phyloP scores from a whole-genome alignment of 768 basidiomycete genomes.

The Cubamyces lactineus region DNA sequence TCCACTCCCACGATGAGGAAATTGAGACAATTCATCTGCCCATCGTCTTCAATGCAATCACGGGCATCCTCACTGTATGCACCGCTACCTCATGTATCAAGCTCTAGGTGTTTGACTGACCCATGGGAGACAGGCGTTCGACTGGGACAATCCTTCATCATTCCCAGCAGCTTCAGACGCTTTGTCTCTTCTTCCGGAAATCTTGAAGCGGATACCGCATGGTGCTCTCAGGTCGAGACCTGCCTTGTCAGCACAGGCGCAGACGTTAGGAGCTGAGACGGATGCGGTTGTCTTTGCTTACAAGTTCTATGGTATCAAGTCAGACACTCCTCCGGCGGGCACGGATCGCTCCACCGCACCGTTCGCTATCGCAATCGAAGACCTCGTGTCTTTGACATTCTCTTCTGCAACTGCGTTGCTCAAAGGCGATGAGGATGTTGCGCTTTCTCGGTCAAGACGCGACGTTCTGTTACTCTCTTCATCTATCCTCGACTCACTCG shows the following conservation, averaged over 20 bases:
- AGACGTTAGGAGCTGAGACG: not conserved
- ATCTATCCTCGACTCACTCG: conserved; percentile 53
- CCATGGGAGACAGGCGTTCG: not conserved
- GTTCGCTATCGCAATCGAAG: conserved; percentile 60
- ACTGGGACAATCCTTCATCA: conserved; percentile 8
- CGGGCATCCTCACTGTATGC: conserved; percentile 67
- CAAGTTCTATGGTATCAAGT: conserved; percentile 57
- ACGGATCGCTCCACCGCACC: conserved; percentile 45
- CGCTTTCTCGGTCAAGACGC: conserved; percentile 36
- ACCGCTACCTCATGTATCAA: not conserved
- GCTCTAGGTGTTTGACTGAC: not conserved
- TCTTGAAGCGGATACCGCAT: conserved; percentile 26
- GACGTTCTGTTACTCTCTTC: conserved; percentile 58
- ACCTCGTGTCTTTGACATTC: conserved; percentile 38
- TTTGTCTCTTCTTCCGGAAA: conserved; percentile 27
- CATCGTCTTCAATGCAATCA: conserved; percentile 68
- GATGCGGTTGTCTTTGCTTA: conserved; percentile 53
- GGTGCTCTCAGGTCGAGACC: conserved; percentile 28
- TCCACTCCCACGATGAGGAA: conserved; percentile 87
- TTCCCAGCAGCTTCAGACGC: conserved; percentile 13
- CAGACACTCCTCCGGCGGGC: not conserved
- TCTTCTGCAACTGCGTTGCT: conserved; percentile 34
- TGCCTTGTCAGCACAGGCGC: conserved; percentile 2
- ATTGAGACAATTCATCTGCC: conserved; percentile 81
- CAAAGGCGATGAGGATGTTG: conserved; percentile 36